Evolutionary conservation across 2,329 filamentous ascomycete genomes (phyloP).

Genomic region (Cladorrhinum sp.): DNA sequence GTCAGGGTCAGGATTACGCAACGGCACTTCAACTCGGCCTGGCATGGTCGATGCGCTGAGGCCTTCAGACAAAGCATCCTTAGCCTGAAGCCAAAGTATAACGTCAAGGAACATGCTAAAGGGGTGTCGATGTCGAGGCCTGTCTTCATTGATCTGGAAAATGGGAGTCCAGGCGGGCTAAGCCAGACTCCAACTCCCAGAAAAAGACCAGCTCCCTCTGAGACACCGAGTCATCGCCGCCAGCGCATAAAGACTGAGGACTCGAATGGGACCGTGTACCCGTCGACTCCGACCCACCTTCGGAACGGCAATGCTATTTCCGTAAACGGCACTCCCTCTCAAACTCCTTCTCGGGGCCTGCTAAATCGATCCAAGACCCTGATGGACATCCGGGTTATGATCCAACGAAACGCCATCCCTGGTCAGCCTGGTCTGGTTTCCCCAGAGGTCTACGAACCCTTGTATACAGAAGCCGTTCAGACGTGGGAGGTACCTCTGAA

Average conservation of each 20-base stretch:
- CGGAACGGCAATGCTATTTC: neutral
- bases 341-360: conserved; percentile 17
- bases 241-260: conserved; percentile 28
- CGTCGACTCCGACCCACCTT: conserved; percentile 15
- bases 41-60: conserved; percentile 45
- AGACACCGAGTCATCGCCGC: conserved; percentile 17
- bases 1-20: conserved; percentile 54
- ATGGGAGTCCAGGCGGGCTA: conserved; percentile 11
- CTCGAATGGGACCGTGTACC: conserved; percentile 4
- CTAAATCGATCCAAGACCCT: conserved; percentile 43
- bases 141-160: conserved; percentile 36
- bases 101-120: conserved; percentile 36
- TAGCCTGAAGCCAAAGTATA: conserved; percentile 45
- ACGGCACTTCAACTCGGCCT: conserved; percentile 43
- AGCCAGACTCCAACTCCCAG: conserved; percentile 9
- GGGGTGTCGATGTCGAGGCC: conserved; percentile 35
- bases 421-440: conserved; percentile 39
- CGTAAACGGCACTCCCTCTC: neutral
- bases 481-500: conserved; percentile 57
- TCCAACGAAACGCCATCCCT: conserved; percentile 56
- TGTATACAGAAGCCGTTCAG: conserved; percentile 55
- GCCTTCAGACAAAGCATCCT: conserved; percentile 50
- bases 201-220: conserved; percentile 16
- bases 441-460: conserved; percentile 49
- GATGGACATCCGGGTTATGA: conserved; percentile 51